Conservation (phyloP, 192 early-diverging fungal species). For the Neocallimastix lanati region DNA sequence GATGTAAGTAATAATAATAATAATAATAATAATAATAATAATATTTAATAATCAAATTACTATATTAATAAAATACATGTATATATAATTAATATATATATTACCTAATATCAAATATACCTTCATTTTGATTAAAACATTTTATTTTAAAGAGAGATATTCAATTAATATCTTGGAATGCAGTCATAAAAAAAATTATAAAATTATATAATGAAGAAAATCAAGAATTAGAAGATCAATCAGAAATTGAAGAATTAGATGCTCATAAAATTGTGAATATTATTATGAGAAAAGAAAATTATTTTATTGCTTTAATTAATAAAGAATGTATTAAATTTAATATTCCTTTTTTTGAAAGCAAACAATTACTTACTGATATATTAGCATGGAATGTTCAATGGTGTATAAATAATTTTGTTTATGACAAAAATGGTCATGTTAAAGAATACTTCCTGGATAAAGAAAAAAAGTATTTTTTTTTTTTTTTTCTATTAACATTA, state of each 20-base stretch:
- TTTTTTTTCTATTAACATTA: no score
- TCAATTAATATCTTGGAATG: constrained; percentile 69
- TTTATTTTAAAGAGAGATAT: constrained; percentile 46
- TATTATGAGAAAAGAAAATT: constrained; percentile 95
- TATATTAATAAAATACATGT: no score
- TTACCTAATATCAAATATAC: no score
- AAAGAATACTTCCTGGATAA: background rate
- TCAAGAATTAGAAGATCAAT: constrained; percentile 16
- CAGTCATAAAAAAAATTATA: constrained; percentile 57
- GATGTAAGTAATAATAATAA: constrained; percentile 42
- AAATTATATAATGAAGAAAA: constrained; percentile 48
- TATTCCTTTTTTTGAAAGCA: constrained; percentile 14
- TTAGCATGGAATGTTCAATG: background rate
- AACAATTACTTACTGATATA: background rate
- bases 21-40: no score
- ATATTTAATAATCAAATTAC: no score
- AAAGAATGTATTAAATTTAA: constrained; percentile 75
- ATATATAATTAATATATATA: no score
- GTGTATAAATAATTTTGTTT: background rate
- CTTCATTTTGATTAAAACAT: background rate
- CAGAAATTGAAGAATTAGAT: constrained; percentile 20
- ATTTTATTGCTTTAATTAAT: constrained; percentile 85
- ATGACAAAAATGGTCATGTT: background rate
- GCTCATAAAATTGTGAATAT: constrained; percentile 67
- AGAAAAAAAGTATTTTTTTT: background rate